Percentiles rank a stretch among this genome's conserved stretches.
These are phyloP conservation scores for Fusarium virguliforme DNA, from an alignment of 2,329 filamentous ascomycete genomes.

Conservation along the genomic window DNA sequence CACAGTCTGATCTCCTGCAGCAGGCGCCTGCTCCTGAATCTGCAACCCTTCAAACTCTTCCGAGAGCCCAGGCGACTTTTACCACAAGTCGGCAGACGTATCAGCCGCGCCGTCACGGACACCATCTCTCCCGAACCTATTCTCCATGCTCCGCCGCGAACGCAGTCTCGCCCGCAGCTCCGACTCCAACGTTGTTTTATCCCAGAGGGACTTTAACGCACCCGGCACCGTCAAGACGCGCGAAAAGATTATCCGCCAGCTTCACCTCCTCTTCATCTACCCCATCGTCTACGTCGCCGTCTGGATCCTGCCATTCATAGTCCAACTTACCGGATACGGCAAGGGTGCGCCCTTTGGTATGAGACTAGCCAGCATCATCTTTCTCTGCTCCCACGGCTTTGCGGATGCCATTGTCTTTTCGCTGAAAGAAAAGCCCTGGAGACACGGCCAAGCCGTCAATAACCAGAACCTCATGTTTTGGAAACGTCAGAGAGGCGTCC, in stretches of 20 bases:
- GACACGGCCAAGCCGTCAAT: constrained; percentile 39
- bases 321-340: constrained; percentile 67
- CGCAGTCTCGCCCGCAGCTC: constrained; percentile 40
- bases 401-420: constrained; percentile 80
- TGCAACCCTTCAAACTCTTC: constrained; percentile 4
- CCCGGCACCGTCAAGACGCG: constrained; percentile 60
- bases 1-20: constrained; percentile 21
- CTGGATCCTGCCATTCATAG: constrained; percentile 81
- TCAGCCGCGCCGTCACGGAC: constrained; percentile 29
- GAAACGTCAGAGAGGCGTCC: constrained; percentile 14
- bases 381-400: constrained; percentile 75
- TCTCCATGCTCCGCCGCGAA: constrained; percentile 44
- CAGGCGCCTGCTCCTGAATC: constrained; percentile 8
- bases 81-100: constrained; percentile 25
- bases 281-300: constrained; percentile 80
- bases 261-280: constrained; percentile 83
- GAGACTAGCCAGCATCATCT: constrained; percentile 69
- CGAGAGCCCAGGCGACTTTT: constrained; percentile 17
- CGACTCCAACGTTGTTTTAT: constrained; percentile 31
- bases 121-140: constrained; percentile 49
- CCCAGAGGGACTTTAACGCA: constrained; percentile 42
- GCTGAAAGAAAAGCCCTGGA: constrained; percentile 80
- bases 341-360: constrained; percentile 69
- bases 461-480: constrained; percentile 35
- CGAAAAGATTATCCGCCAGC: constrained; percentile 75